Evolutionary conservation across 768 basidiomycete genomes (phyloP), one percentile per base, ranked within the genome.

Genomic region (Leccinum arenicola): DNA sequence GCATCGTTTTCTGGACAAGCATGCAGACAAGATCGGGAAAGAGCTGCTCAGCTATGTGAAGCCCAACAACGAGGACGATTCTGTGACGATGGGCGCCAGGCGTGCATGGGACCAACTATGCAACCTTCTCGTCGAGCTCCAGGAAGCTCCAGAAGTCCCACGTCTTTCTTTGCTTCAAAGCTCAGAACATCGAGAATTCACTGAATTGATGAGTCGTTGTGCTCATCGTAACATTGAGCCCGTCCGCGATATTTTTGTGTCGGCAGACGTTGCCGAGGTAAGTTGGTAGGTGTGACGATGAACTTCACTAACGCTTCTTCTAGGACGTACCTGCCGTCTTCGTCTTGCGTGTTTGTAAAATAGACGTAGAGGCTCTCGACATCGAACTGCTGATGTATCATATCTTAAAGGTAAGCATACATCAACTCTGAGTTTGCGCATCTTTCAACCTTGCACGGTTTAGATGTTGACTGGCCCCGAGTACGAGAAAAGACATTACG

Each of bases 21-120:
- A 93, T 64, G 87, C 89, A 3, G 91, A 93, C 71, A 91, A 91
- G 68, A 88, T 94, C 55, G 92, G 93, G 31, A 91, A 92, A 69
- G 91, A 93, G 64, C 77, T 94, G 5, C 81, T 94, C 14, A 91
- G 90, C 66, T 78, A 86, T 11, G 81, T 85, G 15, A 86, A 84
- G 61, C 79, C 84, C 1, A 76, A 83, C 8, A 66, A 75, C 4
- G 86, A 88, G 47, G 84, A 79, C 21, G 76, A 84, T 57, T 70
- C 78, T 3, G 77, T 83, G 27, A 82, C 81, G 7, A 67, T 83
- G 57, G 83, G 78, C 21, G 89, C 89, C 4, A 93, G 91, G 72
- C 83, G 83, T n/a, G 85, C 89, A 1, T 94, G 93, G 93, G 89
- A 93, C 65, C 81, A 80, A 15, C 78, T 94, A 29, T 93, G 92